Evolutionary conservation across 1,284 basidiomycete species (phyloP), one percentile per base, ranked within the genome.

Genomic region (Inonotus obliquus): DNA sequence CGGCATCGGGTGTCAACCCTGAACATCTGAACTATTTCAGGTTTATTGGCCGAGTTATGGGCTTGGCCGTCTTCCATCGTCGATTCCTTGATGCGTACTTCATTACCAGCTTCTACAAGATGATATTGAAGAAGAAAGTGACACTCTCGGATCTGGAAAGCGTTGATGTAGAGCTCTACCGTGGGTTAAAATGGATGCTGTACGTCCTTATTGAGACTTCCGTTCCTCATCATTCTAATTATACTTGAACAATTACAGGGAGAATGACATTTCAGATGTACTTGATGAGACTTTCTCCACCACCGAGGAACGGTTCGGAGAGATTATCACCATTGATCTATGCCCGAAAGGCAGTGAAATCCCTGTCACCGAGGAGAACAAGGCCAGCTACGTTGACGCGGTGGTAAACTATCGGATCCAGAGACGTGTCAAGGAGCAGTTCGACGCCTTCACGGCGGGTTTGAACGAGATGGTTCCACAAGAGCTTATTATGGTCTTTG

Each of bases 1-100:
- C 95, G 56, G 95, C 96, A 68, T 97, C 94, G 14, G 94, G 92
- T 61, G 94, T 99, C 72, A 99, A 99, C 75, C 97, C 96, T 0
- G 97, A 99, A 74, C 97, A 99, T 76, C 77, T 99, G 69, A 98
- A 95, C 78, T 99, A 99, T 80, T 99, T 99, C 88, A 98, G 97
- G 79, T 99, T 99, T 74, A 98, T 98, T 66, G 96, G 97, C 19
- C 87, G 97, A 59, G 89, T 90, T 64, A 81, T 98, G 67, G 96
- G 96, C 64, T 83, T 98, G 21, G 96, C 94, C 60, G 97, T 99
- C 74, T 99, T 98, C 87, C 97, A 99, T 75, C 86, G 96, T 67
- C 89, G 96, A 10, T 99, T 99, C 87, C 80, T 99, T 60, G 97
- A 99, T 71, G 96, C 96, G 49, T 99, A 99, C 81, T 99, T 99